Base-by-base conservation (phyloP, 176 grass and related monocot genomes). In the Stipa capillata region DNA sequence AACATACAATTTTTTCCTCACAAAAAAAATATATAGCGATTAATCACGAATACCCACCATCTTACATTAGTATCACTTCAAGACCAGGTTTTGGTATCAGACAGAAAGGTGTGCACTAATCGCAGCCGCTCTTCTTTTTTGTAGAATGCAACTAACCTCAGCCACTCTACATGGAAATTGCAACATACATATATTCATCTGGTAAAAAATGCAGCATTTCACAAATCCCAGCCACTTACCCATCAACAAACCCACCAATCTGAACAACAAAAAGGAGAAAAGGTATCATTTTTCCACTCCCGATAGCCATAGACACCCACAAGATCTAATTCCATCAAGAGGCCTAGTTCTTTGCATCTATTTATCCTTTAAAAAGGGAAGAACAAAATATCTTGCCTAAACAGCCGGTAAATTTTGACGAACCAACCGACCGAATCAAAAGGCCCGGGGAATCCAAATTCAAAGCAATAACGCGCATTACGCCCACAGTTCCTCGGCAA, bases 281-380 rank as follows among this genome's bases (percentile, higher is more conserved):
- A 28, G 2, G 36, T 13, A 23, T 20, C 52, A 69, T 62, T 6
- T 54, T 65, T 52, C 12, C 55, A 45, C 36, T 12, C 11, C 15
- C 29, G 67, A 80, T 45, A 69, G 20, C 3, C 4, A 33, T 3
- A 28, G 29, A 8, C 40, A 35, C n/a, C 18, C 24, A 16, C 71
- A 53, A 85, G 87, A 85, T 89, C 87, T 85, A 85, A 54, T 59
- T 47, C 56, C 59, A 59, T 40, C 32, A 57, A 72, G 50, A 81
- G 36, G 29, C 1, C 0, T 55, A 50, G 0, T 29, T 65, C 24
- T 78, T 44, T n/a, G 34, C 45, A 49, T 54, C 43, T 61, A 7
- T 5, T 8, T 4, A 34, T 18, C 62, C 43, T 39, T 20, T 12
- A 12, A 13, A 36, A 80, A 17, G 36, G 14, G 3, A 3, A 13